These are phyloP conservation scores for Monilinia fructicola DNA, from an alignment of 2,329 filamentous ascomycete genomes.

Conservation along the genomic window DNA sequence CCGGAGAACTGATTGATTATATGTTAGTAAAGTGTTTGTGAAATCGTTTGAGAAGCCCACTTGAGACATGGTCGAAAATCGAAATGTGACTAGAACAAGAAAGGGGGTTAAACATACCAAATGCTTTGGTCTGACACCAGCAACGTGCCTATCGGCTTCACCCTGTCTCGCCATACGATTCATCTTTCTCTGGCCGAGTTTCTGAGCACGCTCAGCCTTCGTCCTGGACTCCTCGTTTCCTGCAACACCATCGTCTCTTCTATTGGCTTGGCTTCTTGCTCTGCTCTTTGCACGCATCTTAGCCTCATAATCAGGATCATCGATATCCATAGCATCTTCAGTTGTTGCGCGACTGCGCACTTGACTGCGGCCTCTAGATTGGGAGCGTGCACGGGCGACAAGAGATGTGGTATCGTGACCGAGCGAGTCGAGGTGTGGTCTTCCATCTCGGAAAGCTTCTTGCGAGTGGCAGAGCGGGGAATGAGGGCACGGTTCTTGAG, in stretches of 20 bases:
- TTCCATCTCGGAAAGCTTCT: constrained; percentile 84
- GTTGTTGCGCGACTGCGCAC: constrained; percentile 62
- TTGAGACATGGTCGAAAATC: neutral
- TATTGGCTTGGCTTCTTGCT: constrained; percentile 65
- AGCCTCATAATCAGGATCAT: constrained; percentile 53
- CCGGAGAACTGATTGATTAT: constrained; percentile 64
- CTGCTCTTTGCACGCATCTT: constrained; percentile 73
- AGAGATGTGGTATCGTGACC: constrained; percentile 81
- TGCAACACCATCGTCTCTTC: constrained; percentile 74
- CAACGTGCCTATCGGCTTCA: constrained; percentile 90
- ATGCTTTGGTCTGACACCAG: constrained; percentile 81
- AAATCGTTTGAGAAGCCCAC: neutral
- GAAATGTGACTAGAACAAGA: neutral
- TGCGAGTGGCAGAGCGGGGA: constrained; percentile 76
- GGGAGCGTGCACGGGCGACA: constrained; percentile 69
- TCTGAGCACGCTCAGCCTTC: constrained; percentile 83
- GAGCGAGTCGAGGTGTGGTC: constrained; percentile 76
- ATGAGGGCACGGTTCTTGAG: constrained; percentile 97
- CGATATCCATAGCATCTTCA: constrained; percentile 75
- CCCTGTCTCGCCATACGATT: constrained; percentile 96
- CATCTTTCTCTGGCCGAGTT: constrained; percentile 96
- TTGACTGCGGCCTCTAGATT: constrained; percentile 68
- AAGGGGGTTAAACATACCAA: constrained; percentile 61
- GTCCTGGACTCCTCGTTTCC: constrained; percentile 59
- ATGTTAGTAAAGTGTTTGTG: constrained; percentile 39